Conservation (phyloP, 352 stramenopile genomes). For the Phytopythium litorale region DNA sequence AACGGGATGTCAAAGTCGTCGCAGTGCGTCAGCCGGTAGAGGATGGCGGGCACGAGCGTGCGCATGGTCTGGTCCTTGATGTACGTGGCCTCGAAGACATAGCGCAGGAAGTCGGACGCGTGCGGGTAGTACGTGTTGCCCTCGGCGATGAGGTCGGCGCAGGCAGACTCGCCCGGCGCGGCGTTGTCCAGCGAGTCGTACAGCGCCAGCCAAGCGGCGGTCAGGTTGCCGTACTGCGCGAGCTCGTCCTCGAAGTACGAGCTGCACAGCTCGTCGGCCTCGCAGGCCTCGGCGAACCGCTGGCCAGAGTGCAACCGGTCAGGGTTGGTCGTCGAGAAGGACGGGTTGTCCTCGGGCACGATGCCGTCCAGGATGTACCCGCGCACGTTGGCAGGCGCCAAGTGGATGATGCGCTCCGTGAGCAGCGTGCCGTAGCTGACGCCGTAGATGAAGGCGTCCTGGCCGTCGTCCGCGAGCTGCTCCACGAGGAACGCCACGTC, state of each 20-base stretch:
- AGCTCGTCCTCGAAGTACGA: constrained; percentile 5
- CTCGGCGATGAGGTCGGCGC: constrained; percentile 1
- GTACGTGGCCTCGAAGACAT: neutral
- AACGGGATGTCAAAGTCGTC: constrained; percentile 10
- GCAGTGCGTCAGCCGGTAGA: constrained; percentile 13
- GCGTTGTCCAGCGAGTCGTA: constrained; percentile 3
- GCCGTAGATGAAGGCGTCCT: constrained; percentile 26
- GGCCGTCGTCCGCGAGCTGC: constrained; percentile 7
- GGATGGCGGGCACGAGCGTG: constrained; percentile 10
- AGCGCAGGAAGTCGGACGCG: neutral
- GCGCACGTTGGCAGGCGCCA: constrained; percentile 18
- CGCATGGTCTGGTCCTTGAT: constrained; percentile 5
- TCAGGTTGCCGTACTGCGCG: neutral
- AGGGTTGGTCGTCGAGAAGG: neutral
- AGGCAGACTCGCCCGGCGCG: neutral
- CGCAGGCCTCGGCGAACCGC: neutral
- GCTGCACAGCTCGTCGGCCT: constrained; percentile 1
- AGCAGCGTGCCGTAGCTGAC: constrained; percentile 30
- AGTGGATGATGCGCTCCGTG: constrained; percentile 24
- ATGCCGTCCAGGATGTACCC: constrained; percentile 33
- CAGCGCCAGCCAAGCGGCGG: neutral
- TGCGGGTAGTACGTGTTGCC: neutral
- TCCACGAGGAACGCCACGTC: constrained; percentile 27
- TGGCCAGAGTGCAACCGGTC: neutral
- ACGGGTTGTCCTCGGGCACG: constrained; percentile 1